phyloP scores from a whole-genome alignment of 495 filamentous ascomycete genomes.

The Aspergillus cristatus region DNA sequence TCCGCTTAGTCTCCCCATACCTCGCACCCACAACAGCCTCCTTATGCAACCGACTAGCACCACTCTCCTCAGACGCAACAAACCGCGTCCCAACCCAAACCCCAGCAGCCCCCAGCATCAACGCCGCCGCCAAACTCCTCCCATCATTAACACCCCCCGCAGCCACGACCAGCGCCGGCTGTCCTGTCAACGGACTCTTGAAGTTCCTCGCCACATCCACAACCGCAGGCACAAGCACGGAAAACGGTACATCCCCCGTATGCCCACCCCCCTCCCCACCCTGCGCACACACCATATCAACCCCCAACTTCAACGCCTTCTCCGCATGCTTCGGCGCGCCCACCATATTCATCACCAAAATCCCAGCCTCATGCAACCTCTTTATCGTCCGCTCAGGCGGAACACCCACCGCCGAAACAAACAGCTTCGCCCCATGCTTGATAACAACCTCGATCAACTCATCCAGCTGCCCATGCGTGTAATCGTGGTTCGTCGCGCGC shows the following conservation, averaged over 20 bases:
- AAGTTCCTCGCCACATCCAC: slow-evolving; percentile 63
- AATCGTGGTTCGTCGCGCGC: slow-evolving; percentile 84
- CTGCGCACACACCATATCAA: slow-evolving; percentile 79
- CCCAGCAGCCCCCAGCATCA: slow-evolving; percentile 66
- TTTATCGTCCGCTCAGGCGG: slow-evolving; percentile 62
- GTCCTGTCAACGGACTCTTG: slow-evolving; percentile 41
- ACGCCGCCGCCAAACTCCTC: slow-evolving; percentile 54
- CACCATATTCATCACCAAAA: slow-evolving; percentile 94
- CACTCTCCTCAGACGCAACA: slow-evolving; percentile 69
- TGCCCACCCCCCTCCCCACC: slow-evolving; percentile 74
- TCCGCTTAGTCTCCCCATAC: slow-evolving; percentile 67
- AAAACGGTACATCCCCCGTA: slow-evolving; percentile 67
- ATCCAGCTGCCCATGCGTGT: slow-evolving; percentile 75
- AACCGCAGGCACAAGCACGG: slow-evolving; percentile 63
- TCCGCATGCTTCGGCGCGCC: slow-evolving; percentile 77
- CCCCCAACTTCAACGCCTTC: slow-evolving; percentile 71
- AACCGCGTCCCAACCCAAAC: slow-evolving; percentile 86
- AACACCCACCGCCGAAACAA: slow-evolving; percentile 76
- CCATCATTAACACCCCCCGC: slow-evolving; percentile 70
- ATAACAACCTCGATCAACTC: slow-evolving; percentile 76
- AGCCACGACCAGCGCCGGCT: slow-evolving; percentile 59
- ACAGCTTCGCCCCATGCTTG: slow-evolving; percentile 64
- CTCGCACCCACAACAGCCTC: slow-evolving; percentile 63
- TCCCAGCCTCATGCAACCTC: slow-evolving; percentile 60
- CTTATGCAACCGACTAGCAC: slow-evolving; percentile 71